These are phyloP conservation scores for Aspergillus felis DNA, from an alignment of 2,329 filamentous ascomycete species.

Conservation along the genomic window DNA sequence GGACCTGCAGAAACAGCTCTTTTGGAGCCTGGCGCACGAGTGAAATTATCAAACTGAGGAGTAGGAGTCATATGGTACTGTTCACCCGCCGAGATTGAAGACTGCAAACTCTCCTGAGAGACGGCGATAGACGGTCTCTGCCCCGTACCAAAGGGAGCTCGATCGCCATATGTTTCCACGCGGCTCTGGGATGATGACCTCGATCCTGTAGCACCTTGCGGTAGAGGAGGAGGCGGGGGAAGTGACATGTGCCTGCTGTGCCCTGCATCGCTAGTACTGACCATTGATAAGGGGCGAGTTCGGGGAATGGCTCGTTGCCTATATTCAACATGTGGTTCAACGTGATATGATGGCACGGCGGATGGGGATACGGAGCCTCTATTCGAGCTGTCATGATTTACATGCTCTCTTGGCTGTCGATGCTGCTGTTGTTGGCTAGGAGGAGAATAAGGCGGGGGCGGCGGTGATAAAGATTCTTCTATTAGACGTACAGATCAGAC, in stretches of 20 bases:
- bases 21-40: slow-evolving; percentile 38
- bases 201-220: slow-evolving; percentile 24
- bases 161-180: slow-evolving; percentile 22
- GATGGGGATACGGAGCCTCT: slow-evolving; percentile 16
- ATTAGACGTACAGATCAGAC: slow-evolving; percentile 8
- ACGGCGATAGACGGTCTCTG: slow-evolving; percentile 18
- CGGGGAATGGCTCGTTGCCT: slow-evolving; percentile 23
- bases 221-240: slow-evolving; percentile 35
- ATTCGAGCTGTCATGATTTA: slow-evolving; percentile 8
- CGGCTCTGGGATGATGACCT: slow-evolving; percentile 34
- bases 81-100: slow-evolving; percentile 14
- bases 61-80: slow-evolving; percentile 7
- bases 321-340: slow-evolving; percentile 20
- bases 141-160: slow-evolving; percentile 13
- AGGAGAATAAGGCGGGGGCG: slow-evolving; percentile 39
- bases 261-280: slow-evolving; percentile 23
- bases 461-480: slow-evolving; percentile 31
- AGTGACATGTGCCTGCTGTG: slow-evolving; percentile 27
- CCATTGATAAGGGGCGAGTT: slow-evolving; percentile 32
- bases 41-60: slow-evolving; percentile 18
- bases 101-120: slow-evolving; percentile 19
- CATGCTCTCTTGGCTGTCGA: slow-evolving; percentile 12
- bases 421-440: slow-evolving; percentile 25
- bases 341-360: slow-evolving; percentile 13
- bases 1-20: slow-evolving; percentile 45